A percentile compares a stretch with the other conserved stretches of the same genome.
phyloP scores from a whole-genome alignment of 2,329 filamentous ascomycete genomes.

The Nothopassalora personata region DNA sequence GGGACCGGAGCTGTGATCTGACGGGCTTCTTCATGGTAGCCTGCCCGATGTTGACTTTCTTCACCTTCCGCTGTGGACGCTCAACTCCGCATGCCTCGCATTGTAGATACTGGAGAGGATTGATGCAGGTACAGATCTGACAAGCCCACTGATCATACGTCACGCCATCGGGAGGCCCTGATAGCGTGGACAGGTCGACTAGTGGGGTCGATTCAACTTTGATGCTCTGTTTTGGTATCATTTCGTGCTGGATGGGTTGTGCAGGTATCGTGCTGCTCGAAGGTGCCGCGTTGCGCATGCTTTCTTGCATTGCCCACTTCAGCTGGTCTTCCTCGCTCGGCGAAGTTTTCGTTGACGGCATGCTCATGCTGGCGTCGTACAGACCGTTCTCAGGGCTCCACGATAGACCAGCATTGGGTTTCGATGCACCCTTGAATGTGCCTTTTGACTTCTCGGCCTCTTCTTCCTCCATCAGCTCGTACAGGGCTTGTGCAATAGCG shows the following conservation, averaged over 20 bases:
- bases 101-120: conserved; percentile 53
- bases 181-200: conserved; percentile 26
- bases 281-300: conserved; percentile 12
- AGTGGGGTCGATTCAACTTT: conserved; percentile 4
- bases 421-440: conserved; percentile 50
- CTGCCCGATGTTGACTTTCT: conserved; percentile 8
- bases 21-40: not conserved
- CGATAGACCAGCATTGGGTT: conserved; percentile 44
- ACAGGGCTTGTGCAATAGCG: conserved; percentile 78
- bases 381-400: conserved; percentile 37
- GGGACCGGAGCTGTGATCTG: not conserved
- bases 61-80: conserved; percentile 41
- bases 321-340: conserved; percentile 35
- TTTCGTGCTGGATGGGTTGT: conserved; percentile 10
- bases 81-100: conserved; percentile 58
- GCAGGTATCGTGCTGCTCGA: conserved; percentile 4
- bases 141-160: conserved; percentile 49
- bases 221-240: conserved; percentile 1
- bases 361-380: conserved; percentile 22
- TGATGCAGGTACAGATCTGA: conserved; percentile 57
- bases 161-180: conserved; percentile 31
- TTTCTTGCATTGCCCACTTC: conserved; percentile 34
- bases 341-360: not conserved
- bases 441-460: conserved; percentile 49
- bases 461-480: conserved; percentile 82